Base-by-base conservation (phyloP, 2,329 filamentous ascomycete species). In the Calonectria pseudoturangicola region DNA sequence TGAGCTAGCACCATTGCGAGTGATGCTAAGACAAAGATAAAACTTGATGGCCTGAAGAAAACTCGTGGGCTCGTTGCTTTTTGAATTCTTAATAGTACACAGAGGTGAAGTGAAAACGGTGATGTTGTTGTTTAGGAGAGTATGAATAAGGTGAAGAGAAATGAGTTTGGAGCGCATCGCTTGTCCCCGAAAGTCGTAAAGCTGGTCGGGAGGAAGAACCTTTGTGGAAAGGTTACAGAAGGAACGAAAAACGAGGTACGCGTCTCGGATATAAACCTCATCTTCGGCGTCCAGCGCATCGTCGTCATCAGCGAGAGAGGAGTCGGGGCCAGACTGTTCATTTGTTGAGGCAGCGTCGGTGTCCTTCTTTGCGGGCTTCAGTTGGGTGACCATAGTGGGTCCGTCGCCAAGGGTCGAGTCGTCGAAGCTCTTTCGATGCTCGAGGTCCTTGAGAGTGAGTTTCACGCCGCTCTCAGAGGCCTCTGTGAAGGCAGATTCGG, bases 211-310 rank as follows among this genome's bases (percentile, higher is more conserved):
- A 10, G 94, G 92, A 30, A 99, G 88, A 48, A 95, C 88, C 83
- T 99, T 99, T 74, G 96, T 98, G 72, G 96, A 98, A 56, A 99
- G 88, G 84, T 98, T 98, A 88, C 97, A 99, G 86, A 99, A 97
- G 3, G 97, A 98, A 39, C 97, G 92, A 86, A 99, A 98, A 56
- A 99, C 95, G 27, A 99, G 90, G 84, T 98, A 99, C 12, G 97
- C 96, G 85, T 99, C 97, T 78, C 97, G 94, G 79, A 98, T 95
- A 82, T 98, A 98, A 25, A 98, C 95, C 82, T 99, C 97, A 81
- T 99, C 97, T 82, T 98, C 95, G 33, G 89, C 89, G 68, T 93
- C 92, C 25, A 92, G 85, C 25, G 87, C 86, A 68, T 95, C 92
- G 28, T 89, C 82, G 27, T 88, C 86, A 68, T 93, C 91, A 21